Evolutionary conservation across 2,329 filamentous ascomycete genomes (phyloP), one percentile per base, ranked within the genome.

Genomic region (Fusarium sacchari): DNA sequence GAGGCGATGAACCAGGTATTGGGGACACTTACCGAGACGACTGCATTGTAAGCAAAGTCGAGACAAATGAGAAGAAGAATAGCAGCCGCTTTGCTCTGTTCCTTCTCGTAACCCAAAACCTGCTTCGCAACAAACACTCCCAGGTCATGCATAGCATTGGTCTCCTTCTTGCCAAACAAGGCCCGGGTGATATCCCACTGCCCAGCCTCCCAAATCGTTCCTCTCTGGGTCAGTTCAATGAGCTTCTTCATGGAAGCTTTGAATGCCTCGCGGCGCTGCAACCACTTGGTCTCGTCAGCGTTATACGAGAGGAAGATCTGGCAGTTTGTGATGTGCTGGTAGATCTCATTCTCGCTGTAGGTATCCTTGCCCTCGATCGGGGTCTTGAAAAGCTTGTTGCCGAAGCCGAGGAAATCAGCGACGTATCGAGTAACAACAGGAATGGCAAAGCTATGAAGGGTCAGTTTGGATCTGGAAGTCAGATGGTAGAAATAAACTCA

Each of bases 291-390:
- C 24, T 78, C 76, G 10, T 78, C 76, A 2, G 64, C 39, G 49
- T 74, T 75, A 37, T 77, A 78, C 2, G 75, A 61, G 1, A 78
- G 57, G 66, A 77, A 78, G 1, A 71, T 47, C 24, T 78, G 76
- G 20, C 76, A 78, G 58, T 78, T 76, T 12, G 72, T 76, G 57
- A 78, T 77, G 43, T 78, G 76, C 47, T 76, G 74, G 10, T 77
- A 78, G 6, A 78, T 70, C 28, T 76, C 70, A 30, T 78, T 78
- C 59, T 77, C 76, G 6, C 50, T 60, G 46, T 69, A 64, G 5
- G 26, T 56, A 18, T 26, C 60, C 9, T 47, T 59, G 62, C 15
- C 6, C 3, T 17, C 42, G 20, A 20, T 36, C 0, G 52, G 34
- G 2, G 7, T 15, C 57, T 17, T 46, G 39, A 26, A 74, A 17